Conservation (phyloP, 192 early-diverging fungal species). For the Geranomyces michiganensis region DNA sequence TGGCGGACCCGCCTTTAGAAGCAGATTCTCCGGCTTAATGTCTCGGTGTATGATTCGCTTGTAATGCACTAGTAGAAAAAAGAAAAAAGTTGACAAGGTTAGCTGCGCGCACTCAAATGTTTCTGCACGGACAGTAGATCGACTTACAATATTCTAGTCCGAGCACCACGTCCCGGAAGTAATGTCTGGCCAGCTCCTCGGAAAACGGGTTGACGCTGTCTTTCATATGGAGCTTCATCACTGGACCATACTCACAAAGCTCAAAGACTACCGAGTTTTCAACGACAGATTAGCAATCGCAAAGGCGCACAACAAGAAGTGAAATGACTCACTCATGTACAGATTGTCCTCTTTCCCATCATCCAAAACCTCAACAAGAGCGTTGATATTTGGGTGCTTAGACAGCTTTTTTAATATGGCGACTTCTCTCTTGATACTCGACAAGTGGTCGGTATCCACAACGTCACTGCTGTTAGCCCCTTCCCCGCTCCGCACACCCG, state of each 20-base stretch:
- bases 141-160: slow-evolving; percentile 63
- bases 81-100: neutral
- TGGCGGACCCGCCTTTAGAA: slow-evolving; percentile 38
- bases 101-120: no score
- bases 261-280: slow-evolving; percentile 54
- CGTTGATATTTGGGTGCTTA: slow-evolving; percentile 63
- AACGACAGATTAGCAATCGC: no score
- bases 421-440: slow-evolving; percentile 52
- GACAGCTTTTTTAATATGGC: slow-evolving; percentile 64
- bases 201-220: slow-evolving; percentile 47
- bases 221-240: slow-evolving; percentile 53
- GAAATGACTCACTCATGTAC: slow-evolving; percentile 54
- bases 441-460: slow-evolving; percentile 29
- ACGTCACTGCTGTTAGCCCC: neutral
- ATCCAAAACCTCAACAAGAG: slow-evolving; percentile 62
- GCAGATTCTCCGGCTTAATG: slow-evolving; percentile 64
- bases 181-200: slow-evolving; percentile 54
- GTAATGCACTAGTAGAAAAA: slow-evolving; percentile 50
- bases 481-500: neutral
- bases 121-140: neutral
- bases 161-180: slow-evolving; percentile 61
- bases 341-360: slow-evolving; percentile 63
- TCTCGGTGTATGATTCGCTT: slow-evolving; percentile 64
- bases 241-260: slow-evolving; percentile 59
- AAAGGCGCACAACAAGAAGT: no score